A percentile compares a stretch with the other conserved stretches of the same genome.
Evolutionary conservation across 2,329 filamentous ascomycete genomes (phyloP).

Genomic region (Sphaceloma murrayae): DNA sequence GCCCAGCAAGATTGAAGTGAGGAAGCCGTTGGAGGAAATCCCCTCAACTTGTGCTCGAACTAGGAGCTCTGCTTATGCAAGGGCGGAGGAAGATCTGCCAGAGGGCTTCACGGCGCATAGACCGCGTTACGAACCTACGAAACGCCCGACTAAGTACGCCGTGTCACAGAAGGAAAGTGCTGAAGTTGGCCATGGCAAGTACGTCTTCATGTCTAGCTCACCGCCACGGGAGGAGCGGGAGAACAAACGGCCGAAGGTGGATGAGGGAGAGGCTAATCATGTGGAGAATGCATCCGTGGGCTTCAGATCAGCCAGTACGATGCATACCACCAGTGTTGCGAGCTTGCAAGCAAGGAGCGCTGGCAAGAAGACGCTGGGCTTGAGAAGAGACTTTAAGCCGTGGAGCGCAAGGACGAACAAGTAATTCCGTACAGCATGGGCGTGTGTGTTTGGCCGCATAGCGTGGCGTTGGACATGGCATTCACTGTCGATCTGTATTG

Average conservation of each 20-base stretch:
- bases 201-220: no score
- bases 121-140: no score
- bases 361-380: slow-evolving; percentile 41
- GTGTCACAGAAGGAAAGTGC: no score
- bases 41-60: no score
- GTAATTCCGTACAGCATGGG: neutral
- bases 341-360: slow-evolving; percentile 23
- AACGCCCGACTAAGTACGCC: no score
- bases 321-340: slow-evolving; percentile 37
- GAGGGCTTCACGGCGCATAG: no score
- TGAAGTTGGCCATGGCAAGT: no score
- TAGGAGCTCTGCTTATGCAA: no score
- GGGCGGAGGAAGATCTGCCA: no score
- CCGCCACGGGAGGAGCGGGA: slow-evolving; percentile 16
- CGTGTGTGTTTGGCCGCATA: neutral
- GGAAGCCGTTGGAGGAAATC: neutral
- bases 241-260: slow-evolving; percentile 20
- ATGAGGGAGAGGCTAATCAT: slow-evolving; percentile 26
- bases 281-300: slow-evolving; percentile 21
- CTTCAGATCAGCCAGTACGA: slow-evolving; percentile 30
- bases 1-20: neutral
- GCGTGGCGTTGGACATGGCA: slow-evolving; percentile 1
- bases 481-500: neutral
- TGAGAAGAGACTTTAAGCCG: slow-evolving; percentile 41
- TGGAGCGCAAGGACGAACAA: slow-evolving; percentile 32